Evolutionary conservation across 257 asterid genomes (phyloP).

Genomic region (Fraxinus anomala): DNA sequence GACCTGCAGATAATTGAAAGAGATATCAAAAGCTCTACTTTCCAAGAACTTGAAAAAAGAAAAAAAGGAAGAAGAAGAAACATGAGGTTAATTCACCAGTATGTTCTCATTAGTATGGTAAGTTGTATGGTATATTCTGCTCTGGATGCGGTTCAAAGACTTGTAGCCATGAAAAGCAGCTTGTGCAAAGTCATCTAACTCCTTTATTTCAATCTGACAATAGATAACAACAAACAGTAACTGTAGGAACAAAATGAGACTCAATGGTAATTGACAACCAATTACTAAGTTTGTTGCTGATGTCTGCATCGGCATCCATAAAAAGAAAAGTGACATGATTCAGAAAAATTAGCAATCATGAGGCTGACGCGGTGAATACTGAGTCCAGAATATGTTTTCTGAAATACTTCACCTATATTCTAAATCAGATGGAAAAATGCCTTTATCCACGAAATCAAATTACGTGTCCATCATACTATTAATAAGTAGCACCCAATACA

Average conservation of each 20-base stretch:
- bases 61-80: background rate
- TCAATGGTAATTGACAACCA: constrained; percentile 4
- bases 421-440: background rate
- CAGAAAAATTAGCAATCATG: background rate
- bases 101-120: constrained; percentile 81
- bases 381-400: background rate
- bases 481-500: background rate
- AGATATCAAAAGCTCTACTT: constrained; percentile 28
- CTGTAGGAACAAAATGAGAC: constrained; percentile 23
- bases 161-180: constrained; percentile 98
- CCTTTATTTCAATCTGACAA: constrained; percentile 89
- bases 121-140: constrained; percentile 89
- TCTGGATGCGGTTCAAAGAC: constrained; percentile 92
- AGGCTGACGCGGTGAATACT: background rate
- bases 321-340: background rate
- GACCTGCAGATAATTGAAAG: constrained; percentile 57
- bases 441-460: background rate
- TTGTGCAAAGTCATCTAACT: constrained; percentile 92
- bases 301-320: background rate
- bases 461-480: background rate
- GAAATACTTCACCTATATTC: background rate
- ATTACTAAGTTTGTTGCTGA: background rate
- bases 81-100: constrained; percentile 55
- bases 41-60: background rate
- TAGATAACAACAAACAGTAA: constrained; percentile 25